Evolutionary conservation across 2,329 filamentous ascomycete genomes (phyloP).

Genomic region (Xylaria polymorpha): DNA sequence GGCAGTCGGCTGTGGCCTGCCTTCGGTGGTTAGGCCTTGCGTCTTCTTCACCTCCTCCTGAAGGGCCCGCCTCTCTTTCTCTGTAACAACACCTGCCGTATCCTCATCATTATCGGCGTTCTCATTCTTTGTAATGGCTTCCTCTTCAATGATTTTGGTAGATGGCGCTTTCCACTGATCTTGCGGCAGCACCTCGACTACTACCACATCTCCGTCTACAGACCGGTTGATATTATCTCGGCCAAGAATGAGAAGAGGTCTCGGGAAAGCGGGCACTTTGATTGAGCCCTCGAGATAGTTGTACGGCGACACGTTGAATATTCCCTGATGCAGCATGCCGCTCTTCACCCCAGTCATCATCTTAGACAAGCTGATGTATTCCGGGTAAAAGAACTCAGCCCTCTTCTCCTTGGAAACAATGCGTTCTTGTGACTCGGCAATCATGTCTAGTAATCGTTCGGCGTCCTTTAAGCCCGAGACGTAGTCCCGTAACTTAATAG

Average conservation of each 20-base stretch:
- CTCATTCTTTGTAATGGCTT: constrained; percentile 89
- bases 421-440: constrained; percentile 80
- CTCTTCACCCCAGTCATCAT: constrained; percentile 94
- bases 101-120: constrained; percentile 90
- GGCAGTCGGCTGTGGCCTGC: constrained; percentile 87
- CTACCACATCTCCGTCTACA: constrained; percentile 90
- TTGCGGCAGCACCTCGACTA: constrained; percentile 90
- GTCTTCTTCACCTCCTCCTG: constrained; percentile 91
- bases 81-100: constrained; percentile 80
- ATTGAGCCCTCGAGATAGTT: constrained; percentile 97
- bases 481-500: constrained; percentile 78
- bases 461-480: constrained; percentile 86
- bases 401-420: constrained; percentile 73
- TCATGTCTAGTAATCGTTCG: constrained; percentile 90
- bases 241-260: constrained; percentile 86
- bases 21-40: constrained; percentile 80
- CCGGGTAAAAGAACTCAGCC: constrained; percentile 81
- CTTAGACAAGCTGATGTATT: constrained; percentile 88
- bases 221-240: constrained; percentile 96
- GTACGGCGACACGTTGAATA: constrained; percentile 96
- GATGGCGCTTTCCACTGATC: constrained; percentile 98
- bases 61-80: constrained; percentile 85
- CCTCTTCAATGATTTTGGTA: constrained; percentile 95
- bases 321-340: constrained; percentile 90
- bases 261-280: constrained; percentile 89